Evolutionary conservation across 2,329 filamentous ascomycete species (phyloP).

Genomic region (Colletotrichum falcatum): DNA sequence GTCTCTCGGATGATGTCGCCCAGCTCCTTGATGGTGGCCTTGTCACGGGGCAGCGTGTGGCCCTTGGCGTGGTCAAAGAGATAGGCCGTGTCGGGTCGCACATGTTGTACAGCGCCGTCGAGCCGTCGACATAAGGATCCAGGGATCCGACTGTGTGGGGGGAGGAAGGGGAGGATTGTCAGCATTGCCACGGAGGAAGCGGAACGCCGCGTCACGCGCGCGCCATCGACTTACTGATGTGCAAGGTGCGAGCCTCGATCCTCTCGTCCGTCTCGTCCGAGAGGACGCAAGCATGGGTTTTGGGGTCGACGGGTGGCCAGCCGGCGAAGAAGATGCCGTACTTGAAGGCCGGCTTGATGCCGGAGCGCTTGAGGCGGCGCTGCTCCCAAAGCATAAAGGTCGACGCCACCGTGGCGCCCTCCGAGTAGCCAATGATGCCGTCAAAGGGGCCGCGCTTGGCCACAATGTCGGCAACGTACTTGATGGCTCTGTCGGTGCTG

Average conservation of each 20-base stretch:
- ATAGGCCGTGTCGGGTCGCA: conserved; percentile 70
- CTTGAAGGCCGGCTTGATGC: conserved; percentile 54
- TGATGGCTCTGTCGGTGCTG: conserved; percentile 56
- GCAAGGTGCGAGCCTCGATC: conserved; percentile 65
- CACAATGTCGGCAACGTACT: conserved; percentile 58
- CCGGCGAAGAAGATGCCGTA: conserved; percentile 65
- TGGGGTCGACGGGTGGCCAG: conserved; percentile 63
- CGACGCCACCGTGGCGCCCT: conserved; percentile 68
- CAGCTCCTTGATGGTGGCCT: conserved; percentile 60
- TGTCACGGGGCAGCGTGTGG: conserved; percentile 70
- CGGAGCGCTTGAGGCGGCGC: conserved; percentile 46
- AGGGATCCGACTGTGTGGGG: conserved; percentile 64
- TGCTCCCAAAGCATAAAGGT: conserved; percentile 65
- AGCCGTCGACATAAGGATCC: conserved; percentile 72
- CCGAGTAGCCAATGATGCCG: conserved; percentile 71
- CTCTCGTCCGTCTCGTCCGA: conserved; percentile 61
- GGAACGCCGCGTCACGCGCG: not conserved
- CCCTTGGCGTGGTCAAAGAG: conserved; percentile 76
- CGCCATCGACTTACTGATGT: conserved; percentile 56
- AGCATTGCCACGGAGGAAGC: conserved; percentile 30
- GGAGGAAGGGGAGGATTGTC: conserved; percentile 32
- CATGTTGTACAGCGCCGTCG: conserved; percentile 71
- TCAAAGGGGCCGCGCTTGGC: conserved; percentile 60
- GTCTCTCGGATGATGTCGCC: conserved; percentile 56
- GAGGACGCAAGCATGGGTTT: conserved; percentile 58